Conservation (phyloP, 2,329 filamentous ascomycete genomes). For the Trichophaea hybrida region DNA sequence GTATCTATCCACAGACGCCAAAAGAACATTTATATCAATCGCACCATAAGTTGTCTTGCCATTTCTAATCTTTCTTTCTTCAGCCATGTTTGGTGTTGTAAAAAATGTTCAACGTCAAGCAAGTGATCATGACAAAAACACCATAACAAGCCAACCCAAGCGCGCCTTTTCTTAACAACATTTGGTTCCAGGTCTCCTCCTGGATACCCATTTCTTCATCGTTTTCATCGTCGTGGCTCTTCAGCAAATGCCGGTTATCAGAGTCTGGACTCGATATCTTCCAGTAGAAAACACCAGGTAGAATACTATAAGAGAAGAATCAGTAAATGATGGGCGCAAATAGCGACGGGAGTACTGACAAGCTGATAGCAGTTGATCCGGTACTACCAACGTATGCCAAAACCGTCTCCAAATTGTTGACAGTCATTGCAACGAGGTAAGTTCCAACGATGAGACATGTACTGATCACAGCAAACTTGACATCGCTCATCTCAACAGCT, state of each 20-base stretch:
- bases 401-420: conserved; percentile 76
- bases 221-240: conserved; percentile 77
- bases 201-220: conserved; percentile 43
- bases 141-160: conserved; percentile 72
- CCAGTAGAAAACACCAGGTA: conserved; percentile 94
- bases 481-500: conserved; percentile 58
- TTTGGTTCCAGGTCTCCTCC: conserved; percentile 49
- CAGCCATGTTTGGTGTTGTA: conserved; percentile 29
- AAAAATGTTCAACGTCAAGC: conserved; percentile 71
- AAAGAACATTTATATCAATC: too few relatives aligned
- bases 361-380: conserved; percentile 87
- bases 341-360: conserved; percentile 31
- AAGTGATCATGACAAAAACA: conserved; percentile 74
- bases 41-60: not conserved
- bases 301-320: conserved; percentile 38
- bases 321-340: not conserved
- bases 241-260: conserved; percentile 72
- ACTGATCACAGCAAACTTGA: conserved; percentile 78
- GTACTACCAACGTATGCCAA: conserved; percentile 92
- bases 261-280: conserved; percentile 90
- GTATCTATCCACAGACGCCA: too few relatives aligned
- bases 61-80: not conserved
- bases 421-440: conserved; percentile 80
- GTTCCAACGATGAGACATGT: conserved; percentile 70
- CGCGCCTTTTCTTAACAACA: conserved; percentile 53